Percentiles rank a stretch among this genome's conserved stretches.
These are phyloP conservation scores for Tricholoma flavovirens DNA, from an alignment of 768 basidiomycete species.

Conservation along the genomic window DNA sequence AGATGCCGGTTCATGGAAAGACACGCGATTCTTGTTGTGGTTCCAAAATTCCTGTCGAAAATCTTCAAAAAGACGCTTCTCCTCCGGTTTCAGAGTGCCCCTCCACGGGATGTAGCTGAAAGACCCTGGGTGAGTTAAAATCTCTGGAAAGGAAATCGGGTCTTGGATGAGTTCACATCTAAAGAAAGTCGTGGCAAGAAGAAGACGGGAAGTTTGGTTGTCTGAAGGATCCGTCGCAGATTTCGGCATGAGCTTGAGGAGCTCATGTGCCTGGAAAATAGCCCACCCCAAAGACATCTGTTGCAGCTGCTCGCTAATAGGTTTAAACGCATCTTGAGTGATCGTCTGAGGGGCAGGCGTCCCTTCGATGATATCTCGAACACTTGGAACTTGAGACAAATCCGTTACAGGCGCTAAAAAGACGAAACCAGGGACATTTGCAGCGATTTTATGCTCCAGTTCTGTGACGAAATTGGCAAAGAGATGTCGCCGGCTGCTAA, in stretches of 20 bases:
- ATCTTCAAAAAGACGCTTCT: conserved; percentile 17
- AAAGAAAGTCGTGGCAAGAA: conserved; percentile 24
- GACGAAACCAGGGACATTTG: not conserved
- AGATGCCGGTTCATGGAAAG: conserved; percentile 16
- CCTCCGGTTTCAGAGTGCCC: conserved; percentile 3
- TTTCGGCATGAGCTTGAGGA: conserved; percentile 15
- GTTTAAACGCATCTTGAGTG: conserved; percentile 10
- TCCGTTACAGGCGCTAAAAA: conserved; percentile 14
- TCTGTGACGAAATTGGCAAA: conserved; percentile 14
- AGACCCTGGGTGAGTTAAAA: conserved; percentile 14
- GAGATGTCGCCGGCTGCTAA: conserved; percentile 14
- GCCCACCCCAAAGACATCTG: conserved; percentile 13
- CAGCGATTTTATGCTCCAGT: not conserved
- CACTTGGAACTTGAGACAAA: conserved; percentile 12
- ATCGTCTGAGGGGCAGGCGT: conserved; percentile 11
- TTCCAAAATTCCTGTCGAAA: conserved; percentile 20
- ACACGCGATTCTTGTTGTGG: conserved; percentile 12
- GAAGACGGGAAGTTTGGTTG: conserved; percentile 9
- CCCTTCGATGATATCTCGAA: conserved; percentile 17
- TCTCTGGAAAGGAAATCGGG: conserved; percentile 15
- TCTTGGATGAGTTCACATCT: conserved; percentile 10
- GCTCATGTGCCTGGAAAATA: conserved; percentile 6
- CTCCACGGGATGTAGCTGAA: conserved; percentile 10
- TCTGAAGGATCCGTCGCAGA: conserved; percentile 4
- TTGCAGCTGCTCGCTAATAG: conserved; percentile 8